Percentiles rank a stretch among this genome's conserved stretches.
Evolutionary conservation across 352 stramenopile species (phyloP).

Genomic region (Phytopythium aichiense): DNA sequence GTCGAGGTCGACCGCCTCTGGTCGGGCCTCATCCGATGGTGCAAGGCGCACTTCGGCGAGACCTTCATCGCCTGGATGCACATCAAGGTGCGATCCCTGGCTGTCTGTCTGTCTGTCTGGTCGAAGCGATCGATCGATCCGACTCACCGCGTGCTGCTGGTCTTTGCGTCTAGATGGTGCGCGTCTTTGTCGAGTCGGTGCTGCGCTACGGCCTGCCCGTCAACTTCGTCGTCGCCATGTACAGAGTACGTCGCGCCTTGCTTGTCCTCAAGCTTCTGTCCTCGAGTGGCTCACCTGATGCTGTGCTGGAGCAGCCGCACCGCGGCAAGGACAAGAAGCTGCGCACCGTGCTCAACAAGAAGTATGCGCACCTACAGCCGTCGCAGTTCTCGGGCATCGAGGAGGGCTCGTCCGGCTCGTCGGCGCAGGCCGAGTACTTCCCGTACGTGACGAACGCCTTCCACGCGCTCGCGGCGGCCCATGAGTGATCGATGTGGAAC

Average conservation of each 20-base stretch:
- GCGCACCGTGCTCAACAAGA: constrained; percentile 70
- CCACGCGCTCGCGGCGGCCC: constrained; percentile 41
- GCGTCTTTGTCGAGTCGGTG: constrained; percentile 97
- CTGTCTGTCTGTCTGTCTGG: neutral
- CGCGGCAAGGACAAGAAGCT: constrained; percentile 82
- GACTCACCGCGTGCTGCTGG: constrained; percentile 2
- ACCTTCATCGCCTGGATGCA: constrained; percentile 98
- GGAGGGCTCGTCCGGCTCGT: constrained; percentile 46
- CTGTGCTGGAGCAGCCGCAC: constrained; percentile 40
- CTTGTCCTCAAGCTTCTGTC: neutral
- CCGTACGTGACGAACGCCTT: constrained; percentile 84
- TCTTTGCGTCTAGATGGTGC: constrained; percentile 66
- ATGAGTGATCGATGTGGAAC: neutral
- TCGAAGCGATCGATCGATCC: neutral
- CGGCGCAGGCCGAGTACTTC: constrained; percentile 71
- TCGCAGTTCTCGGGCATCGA: constrained; percentile 79
- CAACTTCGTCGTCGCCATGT: constrained; percentile 91
- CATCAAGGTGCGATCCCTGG: constrained; percentile 85
- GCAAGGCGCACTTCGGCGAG: constrained; percentile 98
- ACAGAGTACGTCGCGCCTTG: constrained; percentile 44
- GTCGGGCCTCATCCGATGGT: constrained; percentile 94
- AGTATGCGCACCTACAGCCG: constrained; percentile 83
- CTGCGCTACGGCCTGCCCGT: constrained; percentile 97
- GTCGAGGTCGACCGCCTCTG: constrained; percentile 94
- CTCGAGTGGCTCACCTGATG: neutral